A percentile compares a stretch with the other conserved stretches of the same genome.
Evolutionary conservation across 768 basidiomycete genomes (phyloP).

Genomic region (Kwoniella europaea): DNA sequence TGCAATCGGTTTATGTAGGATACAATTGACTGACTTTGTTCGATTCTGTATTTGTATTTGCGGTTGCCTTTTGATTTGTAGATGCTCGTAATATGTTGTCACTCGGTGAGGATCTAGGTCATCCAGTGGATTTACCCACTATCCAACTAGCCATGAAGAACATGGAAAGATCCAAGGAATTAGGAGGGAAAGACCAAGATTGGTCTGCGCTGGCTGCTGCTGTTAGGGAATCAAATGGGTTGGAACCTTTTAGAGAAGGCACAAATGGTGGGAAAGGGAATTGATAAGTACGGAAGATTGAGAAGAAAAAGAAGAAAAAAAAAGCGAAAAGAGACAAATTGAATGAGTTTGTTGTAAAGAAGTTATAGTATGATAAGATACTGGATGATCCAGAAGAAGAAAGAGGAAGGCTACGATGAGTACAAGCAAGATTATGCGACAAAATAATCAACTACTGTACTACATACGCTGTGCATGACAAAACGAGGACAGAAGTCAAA

Average conservation of each 20-base stretch:
- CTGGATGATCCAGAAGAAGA: too few relatives aligned
- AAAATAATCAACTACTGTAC: too few relatives aligned
- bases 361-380: too few relatives aligned
- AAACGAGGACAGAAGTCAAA: too few relatives aligned
- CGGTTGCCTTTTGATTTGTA: neutral
- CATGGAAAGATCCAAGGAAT: constrained; percentile 23
- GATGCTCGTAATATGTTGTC: constrained; percentile 37
- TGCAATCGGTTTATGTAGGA: neutral
- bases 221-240: constrained; percentile 16
- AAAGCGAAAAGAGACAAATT: neutral
- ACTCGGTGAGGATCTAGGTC: constrained; percentile 24
- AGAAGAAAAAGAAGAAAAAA: neutral
- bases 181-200: constrained; percentile 23
- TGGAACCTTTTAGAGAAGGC: constrained; percentile 28
- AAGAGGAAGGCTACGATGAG: too few relatives aligned
- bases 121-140: constrained; percentile 20
- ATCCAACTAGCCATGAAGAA: constrained; percentile 23
- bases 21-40: neutral
- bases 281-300: neutral
- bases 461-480: too few relatives aligned
- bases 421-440: too few relatives aligned
- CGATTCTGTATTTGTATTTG: neutral
- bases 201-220: constrained; percentile 25
- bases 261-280: constrained; percentile 23
- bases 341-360: too few relatives aligned